Base-by-base conservation (phyloP, 805 yeast species). In the Yarrowia hollandica region DNA sequence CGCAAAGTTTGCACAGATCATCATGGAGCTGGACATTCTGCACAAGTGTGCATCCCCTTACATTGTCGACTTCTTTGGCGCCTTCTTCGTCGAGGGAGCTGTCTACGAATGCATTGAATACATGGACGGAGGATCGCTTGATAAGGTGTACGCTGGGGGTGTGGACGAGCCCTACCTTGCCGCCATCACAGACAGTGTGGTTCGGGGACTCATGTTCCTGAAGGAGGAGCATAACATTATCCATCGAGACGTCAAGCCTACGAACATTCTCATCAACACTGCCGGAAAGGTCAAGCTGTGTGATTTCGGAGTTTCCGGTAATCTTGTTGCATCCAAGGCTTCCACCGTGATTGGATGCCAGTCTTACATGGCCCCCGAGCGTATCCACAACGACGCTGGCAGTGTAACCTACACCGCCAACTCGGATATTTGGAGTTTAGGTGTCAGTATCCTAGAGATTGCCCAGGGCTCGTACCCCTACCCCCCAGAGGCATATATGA, bases 41-140 rank as follows among this genome's bases (percentile, higher is more conserved):
- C 98, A 94, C 74, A 88, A 86, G 67, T 94, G 98, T 74, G 82
- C 82, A 64, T 85, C 95, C 14, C 95, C 94, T 2, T 89, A 83
- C 70, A 91, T 94, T 69, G 97, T 94, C 37, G 97, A 92, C 67
- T 94, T 94, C 67, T 94, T 88, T 69, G 99, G 99, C 39, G 99
- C 99, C 14, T 90, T 90, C 67, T 90, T 90, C 67, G 88, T 88
- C 26, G 97, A 90, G 72, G 96, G 96, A 52, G 96, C 96, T 0
- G 97, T 90, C 31, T 90, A 89, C 72, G 90, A 90, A 92, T 90
- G 97, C 72, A 90, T 90, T 78, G 97, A 90, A 72, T 86, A 82
- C 69, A 90, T 90, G 97, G 91, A 88, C 70, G 96, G 94, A 42
- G 95, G 96, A 0, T 88, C 96, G 0, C 74, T 90, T 57, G 96